phyloP scores from a whole-genome alignment of 345 rosid genomes.

The Brassica napus region DNA sequence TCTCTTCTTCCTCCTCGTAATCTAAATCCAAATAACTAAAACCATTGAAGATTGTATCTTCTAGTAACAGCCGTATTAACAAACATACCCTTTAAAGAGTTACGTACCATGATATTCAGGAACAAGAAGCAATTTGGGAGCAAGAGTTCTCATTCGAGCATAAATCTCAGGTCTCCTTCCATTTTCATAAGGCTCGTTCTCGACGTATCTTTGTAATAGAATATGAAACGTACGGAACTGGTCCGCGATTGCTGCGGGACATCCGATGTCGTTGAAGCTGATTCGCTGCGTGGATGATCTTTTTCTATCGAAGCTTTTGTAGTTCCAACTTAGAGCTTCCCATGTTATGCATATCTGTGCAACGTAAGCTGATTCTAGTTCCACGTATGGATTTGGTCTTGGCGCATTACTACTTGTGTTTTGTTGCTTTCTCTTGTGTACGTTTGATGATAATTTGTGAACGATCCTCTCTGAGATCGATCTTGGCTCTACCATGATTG shows the following conservation, averaged over 20 bases:
- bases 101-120: constrained; percentile 89
- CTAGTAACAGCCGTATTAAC: not conserved
- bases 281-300: constrained; percentile 40
- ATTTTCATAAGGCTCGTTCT: constrained; percentile 96
- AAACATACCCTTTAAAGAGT: not conserved
- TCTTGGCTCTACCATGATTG: constrained; percentile 78
- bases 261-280: constrained; percentile 59
- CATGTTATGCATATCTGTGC: constrained; percentile 93
- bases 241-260: constrained; percentile 78
- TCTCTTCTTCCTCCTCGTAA: constrained; percentile 57
- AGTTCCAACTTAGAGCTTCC: constrained; percentile 97
- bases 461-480: constrained; percentile 89
- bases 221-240: constrained; percentile 96
- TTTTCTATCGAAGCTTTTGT: constrained; percentile 74
- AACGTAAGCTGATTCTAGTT: constrained; percentile 82
- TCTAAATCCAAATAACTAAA: constrained; percentile 15
- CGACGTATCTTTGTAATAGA: constrained; percentile 80
- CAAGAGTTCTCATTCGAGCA: constrained; percentile 89
- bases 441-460: constrained; percentile 61
- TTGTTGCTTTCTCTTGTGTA: constrained; percentile 47
- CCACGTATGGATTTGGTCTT: constrained; percentile 81
- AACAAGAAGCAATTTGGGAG: constrained; percentile 87
- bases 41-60: not conserved
- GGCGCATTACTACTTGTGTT: constrained; percentile 37
- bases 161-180: constrained; percentile 91